Evolutionary conservation across 306 rosid species (phyloP).

Genomic region (Bauhinia variegata): DNA sequence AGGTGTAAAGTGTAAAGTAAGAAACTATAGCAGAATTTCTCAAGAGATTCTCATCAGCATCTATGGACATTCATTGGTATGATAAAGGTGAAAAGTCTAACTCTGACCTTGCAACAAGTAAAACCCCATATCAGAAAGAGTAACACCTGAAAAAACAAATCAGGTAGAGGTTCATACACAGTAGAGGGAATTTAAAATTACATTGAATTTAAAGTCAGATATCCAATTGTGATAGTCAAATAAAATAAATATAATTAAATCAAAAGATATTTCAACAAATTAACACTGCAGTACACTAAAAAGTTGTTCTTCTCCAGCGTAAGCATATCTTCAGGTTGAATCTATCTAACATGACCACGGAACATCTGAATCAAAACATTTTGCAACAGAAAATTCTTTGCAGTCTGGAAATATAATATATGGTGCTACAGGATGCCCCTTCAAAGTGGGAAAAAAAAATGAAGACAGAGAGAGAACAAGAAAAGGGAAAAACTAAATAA

Average conservation of each 20-base stretch:
- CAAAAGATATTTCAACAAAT: conserved; percentile 17
- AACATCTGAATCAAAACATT: conserved; percentile 16
- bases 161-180: conserved; percentile 26
- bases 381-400: conserved; percentile 20
- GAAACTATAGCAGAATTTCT: conserved; percentile 2
- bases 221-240: conserved; percentile 5
- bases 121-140: conserved; percentile 78
- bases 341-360: conserved; percentile 8
- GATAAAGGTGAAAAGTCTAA: conserved; percentile 24
- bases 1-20: conserved; percentile 13
- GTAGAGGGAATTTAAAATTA: conserved; percentile 13
- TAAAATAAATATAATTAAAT: conserved; percentile 19
- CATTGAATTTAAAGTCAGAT: conserved; percentile 7
- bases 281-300: conserved; percentile 25
- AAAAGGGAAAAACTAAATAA: neutral
- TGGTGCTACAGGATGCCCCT: neutral
- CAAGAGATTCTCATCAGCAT: conserved; percentile 13
- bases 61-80: conserved; percentile 3
- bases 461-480: neutral
- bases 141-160: conserved; percentile 62
- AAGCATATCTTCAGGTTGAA: conserved; percentile 17
- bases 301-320: neutral
- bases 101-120: conserved; percentile 92
- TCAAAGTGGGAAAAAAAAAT: neutral
- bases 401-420: conserved; percentile 13